Conservation (phyloP, 2,329 filamentous ascomycete genomes). For the Amylocarpus encephaloides region DNA sequence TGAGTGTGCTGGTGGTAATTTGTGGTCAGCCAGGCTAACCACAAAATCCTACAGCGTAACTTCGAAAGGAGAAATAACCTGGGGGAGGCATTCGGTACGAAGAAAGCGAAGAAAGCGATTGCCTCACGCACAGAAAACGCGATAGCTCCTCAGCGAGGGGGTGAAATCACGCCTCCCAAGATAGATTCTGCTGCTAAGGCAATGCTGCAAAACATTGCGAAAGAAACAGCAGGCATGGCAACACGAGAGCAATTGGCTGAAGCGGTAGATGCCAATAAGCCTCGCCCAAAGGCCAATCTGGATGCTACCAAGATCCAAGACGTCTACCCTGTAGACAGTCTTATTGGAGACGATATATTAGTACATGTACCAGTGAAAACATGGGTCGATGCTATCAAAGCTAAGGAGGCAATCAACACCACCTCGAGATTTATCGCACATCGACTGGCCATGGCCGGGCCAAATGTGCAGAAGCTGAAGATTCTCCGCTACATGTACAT, state of each 20-base stretch:
- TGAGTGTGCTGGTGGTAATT: constrained; percentile 6
- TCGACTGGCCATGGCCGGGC: constrained; percentile 47
- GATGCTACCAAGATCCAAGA: constrained; percentile 61
- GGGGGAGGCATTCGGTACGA: constrained; percentile 75
- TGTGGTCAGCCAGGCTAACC: constrained; percentile 8
- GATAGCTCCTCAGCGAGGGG: constrained; percentile 39
- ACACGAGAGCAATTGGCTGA: constrained; percentile 60
- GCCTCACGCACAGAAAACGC: constrained; percentile 63
- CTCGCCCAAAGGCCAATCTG: constrained; percentile 64
- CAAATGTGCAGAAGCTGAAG: constrained; percentile 47
- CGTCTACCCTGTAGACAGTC: constrained; percentile 60
- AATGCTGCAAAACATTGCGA: constrained; percentile 58
- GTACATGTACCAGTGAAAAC: constrained; percentile 62
- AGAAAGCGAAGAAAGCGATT: constrained; percentile 77
- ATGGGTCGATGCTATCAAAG: constrained; percentile 64
- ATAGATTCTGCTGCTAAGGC: constrained; percentile 50
- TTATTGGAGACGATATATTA: constrained; percentile 64
- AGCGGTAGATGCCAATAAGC: constrained; percentile 60
- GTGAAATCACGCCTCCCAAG: constrained; percentile 38
- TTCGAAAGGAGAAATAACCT: constrained; percentile 61
- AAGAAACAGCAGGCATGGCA: constrained; percentile 58
- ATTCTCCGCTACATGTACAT: constrained; percentile 55
- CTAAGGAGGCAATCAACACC: constrained; percentile 49
- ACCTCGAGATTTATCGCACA: constrained; percentile 59
- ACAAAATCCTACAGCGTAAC: constrained; percentile 40